Evolutionary conservation across 257 asterid genomes (phyloP), one percentile per base, ranked within the genome.

Genomic region (Lithospermum erythrorhizon): DNA sequence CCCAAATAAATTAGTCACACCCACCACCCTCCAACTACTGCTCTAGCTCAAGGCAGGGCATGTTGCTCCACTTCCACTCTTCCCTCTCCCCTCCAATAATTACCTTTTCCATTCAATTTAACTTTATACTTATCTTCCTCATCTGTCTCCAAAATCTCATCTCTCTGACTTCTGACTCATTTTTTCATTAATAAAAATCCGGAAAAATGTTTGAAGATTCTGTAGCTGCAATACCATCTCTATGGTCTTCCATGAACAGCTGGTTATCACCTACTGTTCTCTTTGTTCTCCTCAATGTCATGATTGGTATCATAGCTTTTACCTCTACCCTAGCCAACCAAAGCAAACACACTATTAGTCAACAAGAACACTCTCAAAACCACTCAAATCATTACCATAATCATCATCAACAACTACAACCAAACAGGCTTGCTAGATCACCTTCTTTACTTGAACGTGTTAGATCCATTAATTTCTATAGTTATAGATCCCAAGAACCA

Each of bases 231-330:
- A 65, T 79, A 8, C 77, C 86, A 49, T 89, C 97, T 32, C 37
- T 84, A 65, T 82, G 95, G 93, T 75, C 84, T 18, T 79, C 93
- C 60, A 81, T 89, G 82, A 84, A 79, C 87, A 86, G 87, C 75
- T 89, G 89, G 91, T 81, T 89, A 66, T 84, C 97, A 56, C 97
- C 97, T 27, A 77, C 95, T 21, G 88, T 87, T 32, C 81, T 89
- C 47, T 89, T 89, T 58, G 77, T 87, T 21, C 85, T 89, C 54
- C 94, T 89, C 67, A 89, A 89, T 68, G 67, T 84, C 58, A 77
- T 84, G 87, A 89, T 89, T 23, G 94, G 78, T 61, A 87, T 93
- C 79, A 89, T 89, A 55, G 83, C 76, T 52, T 66, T 79, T 64
- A 89, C 90, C 58, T 84, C 97, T 4, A 18, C 87, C 0, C 61